A percentile compares a stretch with the other conserved stretches of the same genome.
phyloP scores from a whole-genome alignment of 257 asterid species.

The Avicennia marina region DNA sequence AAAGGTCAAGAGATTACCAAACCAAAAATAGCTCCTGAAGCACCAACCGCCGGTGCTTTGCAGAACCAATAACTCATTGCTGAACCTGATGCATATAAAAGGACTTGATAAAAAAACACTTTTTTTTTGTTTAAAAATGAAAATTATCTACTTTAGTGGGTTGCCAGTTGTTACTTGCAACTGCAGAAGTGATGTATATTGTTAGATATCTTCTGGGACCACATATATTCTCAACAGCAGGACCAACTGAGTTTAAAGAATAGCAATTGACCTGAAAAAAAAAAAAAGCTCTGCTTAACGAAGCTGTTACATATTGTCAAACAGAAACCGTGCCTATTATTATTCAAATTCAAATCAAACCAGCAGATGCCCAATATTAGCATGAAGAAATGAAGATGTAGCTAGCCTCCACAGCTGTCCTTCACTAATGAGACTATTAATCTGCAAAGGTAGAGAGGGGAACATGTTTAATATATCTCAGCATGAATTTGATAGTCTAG shows the following conservation, averaged over 20 bases:
- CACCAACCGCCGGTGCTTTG: slow-evolving; percentile 86
- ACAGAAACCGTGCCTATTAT: background rate
- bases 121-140: slow-evolving; percentile 15
- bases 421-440: slow-evolving; percentile 72
- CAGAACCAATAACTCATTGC: slow-evolving; percentile 71
- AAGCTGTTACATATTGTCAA: slow-evolving; percentile 12
- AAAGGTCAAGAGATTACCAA: slow-evolving; percentile 46
- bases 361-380: slow-evolving; percentile 79
- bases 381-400: slow-evolving; percentile 82
- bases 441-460: slow-evolving; percentile 37
- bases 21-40: slow-evolving; percentile 93
- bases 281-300: slow-evolving; percentile 9
- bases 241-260: slow-evolving; percentile 77
- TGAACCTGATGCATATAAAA: slow-evolving; percentile 53
- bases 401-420: slow-evolving; percentile 92
- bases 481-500: slow-evolving; percentile 5
- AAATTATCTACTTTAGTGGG: slow-evolving; percentile 14
- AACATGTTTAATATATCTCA: slow-evolving; percentile 6
- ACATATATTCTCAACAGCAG: slow-evolving; percentile 59
- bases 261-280: slow-evolving; percentile 83
- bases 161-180: slow-evolving; percentile 53
- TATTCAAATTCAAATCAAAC: slow-evolving; percentile 36
- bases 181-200: slow-evolving; percentile 68
- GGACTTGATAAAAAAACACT: slow-evolving; percentile 18
- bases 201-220: slow-evolving; percentile 73